Base-by-base conservation (phyloP, 169 alveolate genomes). In the Plasmodium knowlesi region DNA sequence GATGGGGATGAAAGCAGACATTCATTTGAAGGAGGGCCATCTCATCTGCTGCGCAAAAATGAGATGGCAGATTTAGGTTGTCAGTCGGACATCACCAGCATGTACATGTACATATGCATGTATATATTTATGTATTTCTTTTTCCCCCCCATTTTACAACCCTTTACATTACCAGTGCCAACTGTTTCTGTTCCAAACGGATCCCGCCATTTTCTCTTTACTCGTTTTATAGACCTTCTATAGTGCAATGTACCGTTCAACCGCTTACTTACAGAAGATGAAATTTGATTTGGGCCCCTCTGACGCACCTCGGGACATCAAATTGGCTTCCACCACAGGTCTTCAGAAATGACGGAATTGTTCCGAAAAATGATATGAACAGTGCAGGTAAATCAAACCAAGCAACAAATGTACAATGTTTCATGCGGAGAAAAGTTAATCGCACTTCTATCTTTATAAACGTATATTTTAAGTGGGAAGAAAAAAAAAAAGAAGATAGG, bases 171-270 rank as follows among this genome's bases (percentile, higher is more conserved):
- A 85, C 93, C 93, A 85, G 53, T 85, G 93, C 93, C 93, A 85
- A 80, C 84, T 85, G 32, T 85, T 85, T 32, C 84, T 85, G 61
- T 85, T 85, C 93, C 93, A 85, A 16, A 85, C 72, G 5, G 93
- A 85, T 34, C 93, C 93, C 32, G 93, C 83, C 93, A 85, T 85
- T 3, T n/a, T 2, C 32, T 61, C 74, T 12, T 28, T 28, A 46
- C 57, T 16, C 16, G 57, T 46, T 46, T n/a, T 46, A 46, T 46
- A 46, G n/a, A 46, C 57, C n/a, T 46, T 16, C 57, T 46, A 46
- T 10, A n/a, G 57, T 5, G 3, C n/a, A n/a, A n/a, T 12, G 16
- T 46, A n/a, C 57, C 57, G 57, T 46, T 5, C 57, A 46, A n/a
- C 4, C 16, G 57, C 57, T n/a, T 46, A 0, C 57, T 12, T 46